Evolutionary conservation across 345 rosid genomes (phyloP).

Genomic region (Aurinia saxatilis): DNA sequence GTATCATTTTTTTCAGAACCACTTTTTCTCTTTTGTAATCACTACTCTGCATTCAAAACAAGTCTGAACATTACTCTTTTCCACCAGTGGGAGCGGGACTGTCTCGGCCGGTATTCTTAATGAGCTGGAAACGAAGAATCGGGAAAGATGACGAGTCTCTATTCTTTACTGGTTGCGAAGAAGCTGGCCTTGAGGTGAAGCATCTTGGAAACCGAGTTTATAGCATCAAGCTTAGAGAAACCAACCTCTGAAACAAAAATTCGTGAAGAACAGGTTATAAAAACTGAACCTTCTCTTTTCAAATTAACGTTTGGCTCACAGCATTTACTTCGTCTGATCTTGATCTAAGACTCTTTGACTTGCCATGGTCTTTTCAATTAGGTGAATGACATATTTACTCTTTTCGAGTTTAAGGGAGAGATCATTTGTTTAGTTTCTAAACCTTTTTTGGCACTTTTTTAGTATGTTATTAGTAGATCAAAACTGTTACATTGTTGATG

Average conservation of each 20-base stretch:
- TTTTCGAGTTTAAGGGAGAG: too few species aligned
- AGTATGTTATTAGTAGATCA: too few species aligned
- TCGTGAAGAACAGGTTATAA: not conserved
- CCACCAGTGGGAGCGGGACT: slow-evolving; percentile 30
- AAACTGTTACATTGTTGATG: too few species aligned
- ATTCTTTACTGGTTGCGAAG: slow-evolving; percentile 71
- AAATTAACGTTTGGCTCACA: too few species aligned
- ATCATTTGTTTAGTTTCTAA: too few species aligned
- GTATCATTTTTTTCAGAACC: not conserved
- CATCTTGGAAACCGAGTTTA: slow-evolving; percentile 80
- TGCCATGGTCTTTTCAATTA: too few species aligned
- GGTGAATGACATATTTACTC: too few species aligned
- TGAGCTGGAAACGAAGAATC: slow-evolving; percentile 94
- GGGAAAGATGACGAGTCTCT: slow-evolving; percentile 85
- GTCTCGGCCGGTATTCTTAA: slow-evolving; percentile 59
- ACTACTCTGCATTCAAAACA: not conserved
- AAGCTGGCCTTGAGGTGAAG: slow-evolving; percentile 60
- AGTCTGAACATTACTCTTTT: not conserved
- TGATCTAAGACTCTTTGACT: too few species aligned
- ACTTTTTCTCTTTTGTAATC: not conserved
- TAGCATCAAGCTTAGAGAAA: slow-evolving; percentile 39
- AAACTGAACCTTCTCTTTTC: not conserved
- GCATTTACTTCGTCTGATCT: too few species aligned
- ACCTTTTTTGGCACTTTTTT: too few species aligned
- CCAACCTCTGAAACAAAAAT: too few species aligned